Evolutionary conservation across 768 basidiomycete genomes (phyloP).

Genomic region (Mycena sanguinolenta): DNA sequence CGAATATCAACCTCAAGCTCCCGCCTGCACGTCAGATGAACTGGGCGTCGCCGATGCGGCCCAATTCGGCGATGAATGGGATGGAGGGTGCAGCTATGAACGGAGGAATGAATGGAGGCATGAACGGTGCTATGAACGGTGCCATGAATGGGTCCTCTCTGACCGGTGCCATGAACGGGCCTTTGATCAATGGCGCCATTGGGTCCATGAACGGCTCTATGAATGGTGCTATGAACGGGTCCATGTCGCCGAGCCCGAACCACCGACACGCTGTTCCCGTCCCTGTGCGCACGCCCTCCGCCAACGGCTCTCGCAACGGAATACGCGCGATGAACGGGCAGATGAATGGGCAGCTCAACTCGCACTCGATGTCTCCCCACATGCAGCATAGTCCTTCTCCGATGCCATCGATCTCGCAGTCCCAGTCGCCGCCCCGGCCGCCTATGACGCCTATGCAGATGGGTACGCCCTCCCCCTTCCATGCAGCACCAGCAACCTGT

Average conservation of each 20-base stretch:
- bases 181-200: slow-evolving; percentile 24
- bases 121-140: slow-evolving; percentile 1
- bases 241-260: slow-evolving; percentile 54
- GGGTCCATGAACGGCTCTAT: slow-evolving; percentile 39
- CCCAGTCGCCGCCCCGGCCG: slow-evolving; percentile 65
- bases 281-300: slow-evolving; percentile 65
- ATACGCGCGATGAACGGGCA: slow-evolving; percentile 57
- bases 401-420: slow-evolving; percentile 57
- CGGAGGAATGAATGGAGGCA: slow-evolving; percentile 39
- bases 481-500: slow-evolving; percentile 68
- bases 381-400: slow-evolving; percentile 63
- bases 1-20: slow-evolving; percentile 59
- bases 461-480: slow-evolving; percentile 68
- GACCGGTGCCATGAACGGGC: slow-evolving; percentile 33
- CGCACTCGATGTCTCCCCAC: slow-evolving; percentile 64
- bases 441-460: slow-evolving; percentile 66
- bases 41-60: slow-evolving; percentile 51
- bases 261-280: slow-evolving; percentile 52
- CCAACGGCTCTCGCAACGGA: slow-evolving; percentile 66
- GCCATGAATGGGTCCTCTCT: not conserved
- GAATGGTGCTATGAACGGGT: slow-evolving; percentile 49
- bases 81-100: slow-evolving; percentile 32
- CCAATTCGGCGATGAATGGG: slow-evolving; percentile 35
- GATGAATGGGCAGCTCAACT: slow-evolving; percentile 56
- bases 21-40: slow-evolving; percentile 57